Evolutionary conservation across 371 early-diverging fungal species (phyloP).

Genomic region (Syncephalis fuscata): DNA sequence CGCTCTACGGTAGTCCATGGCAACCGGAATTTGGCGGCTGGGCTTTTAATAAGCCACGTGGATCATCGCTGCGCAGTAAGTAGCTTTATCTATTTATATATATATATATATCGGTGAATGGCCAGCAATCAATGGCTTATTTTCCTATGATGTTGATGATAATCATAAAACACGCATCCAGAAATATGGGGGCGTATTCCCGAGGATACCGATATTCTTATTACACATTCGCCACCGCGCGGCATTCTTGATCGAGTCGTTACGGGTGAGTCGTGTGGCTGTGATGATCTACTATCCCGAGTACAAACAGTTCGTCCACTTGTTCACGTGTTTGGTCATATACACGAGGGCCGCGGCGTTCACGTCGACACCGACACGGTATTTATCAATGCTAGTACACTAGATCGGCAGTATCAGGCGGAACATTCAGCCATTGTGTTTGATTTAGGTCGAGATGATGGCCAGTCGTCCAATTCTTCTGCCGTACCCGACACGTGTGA

Average conservation of each 20-base stretch:
- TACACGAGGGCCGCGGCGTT: slow-evolving; percentile 27
- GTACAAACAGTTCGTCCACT: slow-evolving; percentile 21
- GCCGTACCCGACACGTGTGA: no score
- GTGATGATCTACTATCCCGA: slow-evolving; percentile 16
- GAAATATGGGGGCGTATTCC: slow-evolving; percentile 25
- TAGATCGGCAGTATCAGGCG: slow-evolving; percentile 17
- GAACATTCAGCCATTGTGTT: slow-evolving; percentile 24
- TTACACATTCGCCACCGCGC: slow-evolving; percentile 32
- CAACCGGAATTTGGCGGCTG: slow-evolving; percentile 27
- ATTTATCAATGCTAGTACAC: slow-evolving; percentile 28
- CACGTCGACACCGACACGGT: slow-evolving; percentile 8
- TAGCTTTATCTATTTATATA: no score
- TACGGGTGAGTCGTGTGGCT: slow-evolving; percentile 15
- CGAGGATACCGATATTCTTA: slow-evolving; percentile 21
- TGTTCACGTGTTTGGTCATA: slow-evolving; percentile 32
- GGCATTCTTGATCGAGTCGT: slow-evolving; percentile 17
- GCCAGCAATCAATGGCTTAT: no score
- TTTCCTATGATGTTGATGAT: no score
- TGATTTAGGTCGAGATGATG: slow-evolving; percentile 12
- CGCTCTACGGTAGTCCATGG: slow-evolving; percentile 29
- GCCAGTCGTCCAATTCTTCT: no score
- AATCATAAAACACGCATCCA: slow-evolving; percentile 2
- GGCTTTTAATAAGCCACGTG: slow-evolving; percentile 22
- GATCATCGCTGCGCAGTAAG: slow-evolving; percentile 13
- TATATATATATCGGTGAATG: no score